Evolutionary conservation across 495 filamentous ascomycete species (phyloP).

Genomic region (Halenospora varia): DNA sequence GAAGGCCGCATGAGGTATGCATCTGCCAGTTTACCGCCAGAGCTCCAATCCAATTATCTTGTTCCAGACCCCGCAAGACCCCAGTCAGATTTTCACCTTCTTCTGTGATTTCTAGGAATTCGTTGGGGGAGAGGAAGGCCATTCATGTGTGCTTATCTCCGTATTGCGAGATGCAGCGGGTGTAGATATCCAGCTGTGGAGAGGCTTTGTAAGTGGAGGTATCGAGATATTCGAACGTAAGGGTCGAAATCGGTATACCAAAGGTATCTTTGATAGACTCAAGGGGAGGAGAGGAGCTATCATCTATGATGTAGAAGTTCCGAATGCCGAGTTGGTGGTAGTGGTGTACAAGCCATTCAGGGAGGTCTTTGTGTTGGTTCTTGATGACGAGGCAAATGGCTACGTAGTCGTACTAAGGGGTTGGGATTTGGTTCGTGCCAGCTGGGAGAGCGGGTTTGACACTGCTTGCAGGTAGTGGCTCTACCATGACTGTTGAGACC

Average conservation of each 20-base stretch:
- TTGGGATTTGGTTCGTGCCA: not conserved
- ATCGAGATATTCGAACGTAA: conserved; percentile 17
- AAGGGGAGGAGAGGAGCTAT: conserved; percentile 22
- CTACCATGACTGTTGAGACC: not conserved
- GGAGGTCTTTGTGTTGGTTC: conserved; percentile 21
- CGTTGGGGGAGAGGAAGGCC: conserved; percentile 18
- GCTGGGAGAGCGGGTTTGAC: not conserved
- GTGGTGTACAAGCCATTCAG: conserved; percentile 25
- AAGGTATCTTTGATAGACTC: not conserved
- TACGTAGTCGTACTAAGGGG: conserved; percentile 15
- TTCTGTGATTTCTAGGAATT: conserved; percentile 16
- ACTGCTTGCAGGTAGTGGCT: not conserved
- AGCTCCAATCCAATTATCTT: conserved; percentile 10
- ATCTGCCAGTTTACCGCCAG: conserved; percentile 19
- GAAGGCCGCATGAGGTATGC: conserved; percentile 11
- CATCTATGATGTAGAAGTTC: conserved; percentile 29
- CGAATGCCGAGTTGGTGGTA: conserved; percentile 27
- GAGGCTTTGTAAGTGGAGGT: not conserved
- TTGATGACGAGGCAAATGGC: conserved; percentile 24
- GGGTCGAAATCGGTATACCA: conserved; percentile 8
- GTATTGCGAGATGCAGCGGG: conserved; percentile 2
- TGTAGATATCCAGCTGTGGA: conserved; percentile 8
- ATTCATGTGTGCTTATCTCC: conserved; percentile 18
- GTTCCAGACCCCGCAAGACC: conserved; percentile 5
- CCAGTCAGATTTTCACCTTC: conserved; percentile 3